phyloP scores from a whole-genome alignment of 2,329 filamentous ascomycete genomes.

The Penicillium janthinellum region DNA sequence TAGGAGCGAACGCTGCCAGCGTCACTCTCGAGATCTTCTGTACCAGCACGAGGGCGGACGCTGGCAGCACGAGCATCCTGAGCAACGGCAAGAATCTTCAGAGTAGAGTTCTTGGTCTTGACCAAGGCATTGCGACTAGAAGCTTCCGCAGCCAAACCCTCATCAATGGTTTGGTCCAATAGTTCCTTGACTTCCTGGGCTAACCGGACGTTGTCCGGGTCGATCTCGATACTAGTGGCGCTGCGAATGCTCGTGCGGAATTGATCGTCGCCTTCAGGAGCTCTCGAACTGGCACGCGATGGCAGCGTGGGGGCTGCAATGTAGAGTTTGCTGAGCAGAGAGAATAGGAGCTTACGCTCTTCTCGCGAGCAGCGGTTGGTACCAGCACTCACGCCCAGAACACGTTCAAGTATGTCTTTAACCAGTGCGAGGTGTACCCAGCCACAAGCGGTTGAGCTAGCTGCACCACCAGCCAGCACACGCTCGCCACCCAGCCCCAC shows the following conservation, averaged over 20 bases:
- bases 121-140: constrained; percentile 49
- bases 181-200: constrained; percentile 59
- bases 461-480: constrained; percentile 53
- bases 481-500: constrained; percentile 60
- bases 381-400: constrained; percentile 55
- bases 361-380: constrained; percentile 57
- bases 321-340: constrained; percentile 79
- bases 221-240: constrained; percentile 52
- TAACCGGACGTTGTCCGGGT: constrained; percentile 55
- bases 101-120: constrained; percentile 48
- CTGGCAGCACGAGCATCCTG: constrained; percentile 43
- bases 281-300: constrained; percentile 40
- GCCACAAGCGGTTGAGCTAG: constrained; percentile 61
- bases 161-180: constrained; percentile 58
- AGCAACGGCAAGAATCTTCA: constrained; percentile 53
- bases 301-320: constrained; percentile 66
- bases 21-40: constrained; percentile 35
- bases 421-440: constrained; percentile 82
- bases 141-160: constrained; percentile 44
- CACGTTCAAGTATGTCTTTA: constrained; percentile 72
- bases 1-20: constrained; percentile 34
- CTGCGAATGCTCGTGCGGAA: constrained; percentile 53
- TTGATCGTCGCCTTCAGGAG: constrained; percentile 64
- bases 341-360: constrained; percentile 79
- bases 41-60: constrained; percentile 35